phyloP scores from a whole-genome alignment of 2,329 filamentous ascomycete species.

The Neofusicoccum sp. region DNA sequence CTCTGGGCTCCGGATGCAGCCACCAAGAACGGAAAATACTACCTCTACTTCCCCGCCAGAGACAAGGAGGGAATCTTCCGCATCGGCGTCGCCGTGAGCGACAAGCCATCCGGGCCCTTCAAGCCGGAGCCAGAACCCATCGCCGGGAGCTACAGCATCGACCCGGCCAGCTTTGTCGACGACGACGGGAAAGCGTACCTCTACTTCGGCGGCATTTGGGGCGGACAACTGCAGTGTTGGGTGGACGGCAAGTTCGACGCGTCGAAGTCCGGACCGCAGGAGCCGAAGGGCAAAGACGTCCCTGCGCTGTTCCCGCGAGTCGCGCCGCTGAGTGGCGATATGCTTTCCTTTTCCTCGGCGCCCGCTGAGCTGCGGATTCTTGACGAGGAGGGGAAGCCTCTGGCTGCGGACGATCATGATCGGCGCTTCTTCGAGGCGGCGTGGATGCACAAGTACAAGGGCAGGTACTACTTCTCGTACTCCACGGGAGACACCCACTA shows the following conservation, averaged over 20 bases:
- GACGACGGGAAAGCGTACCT: slow-evolving; percentile 65
- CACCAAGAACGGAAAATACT: slow-evolving; percentile 69
- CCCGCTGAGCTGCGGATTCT: slow-evolving; percentile 67
- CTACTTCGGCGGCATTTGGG: slow-evolving; percentile 82
- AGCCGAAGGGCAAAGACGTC: slow-evolving; percentile 55
- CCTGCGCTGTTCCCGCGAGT: slow-evolving; percentile 68
- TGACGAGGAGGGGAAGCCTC: slow-evolving; percentile 61
- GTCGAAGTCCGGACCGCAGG: slow-evolving; percentile 58
- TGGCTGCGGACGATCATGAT: slow-evolving; percentile 70
- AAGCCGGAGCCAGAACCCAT: slow-evolving; percentile 66
- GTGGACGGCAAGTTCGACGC: slow-evolving; percentile 61
- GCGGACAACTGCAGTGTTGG: slow-evolving; percentile 79
- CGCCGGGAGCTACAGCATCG: slow-evolving; percentile 72
- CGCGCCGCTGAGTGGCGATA: slow-evolving; percentile 64
- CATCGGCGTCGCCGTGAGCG: slow-evolving; percentile 70
- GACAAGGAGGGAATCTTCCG: slow-evolving; percentile 71
- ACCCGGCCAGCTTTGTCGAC: slow-evolving; percentile 76
- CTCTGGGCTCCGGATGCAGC: slow-evolving; percentile 82
- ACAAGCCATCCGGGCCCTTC: slow-evolving; percentile 71
- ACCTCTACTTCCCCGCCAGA: slow-evolving; percentile 76
- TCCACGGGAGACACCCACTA: slow-evolving; percentile 79
- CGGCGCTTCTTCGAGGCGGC: slow-evolving; percentile 79
- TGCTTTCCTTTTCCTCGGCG: slow-evolving; percentile 61
- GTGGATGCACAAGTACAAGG: slow-evolving; percentile 75
- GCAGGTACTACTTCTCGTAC: slow-evolving; percentile 75